Evolutionary conservation across 1,284 basidiomycete species (phyloP).

Genomic region (Cerioporus squamosus): DNA sequence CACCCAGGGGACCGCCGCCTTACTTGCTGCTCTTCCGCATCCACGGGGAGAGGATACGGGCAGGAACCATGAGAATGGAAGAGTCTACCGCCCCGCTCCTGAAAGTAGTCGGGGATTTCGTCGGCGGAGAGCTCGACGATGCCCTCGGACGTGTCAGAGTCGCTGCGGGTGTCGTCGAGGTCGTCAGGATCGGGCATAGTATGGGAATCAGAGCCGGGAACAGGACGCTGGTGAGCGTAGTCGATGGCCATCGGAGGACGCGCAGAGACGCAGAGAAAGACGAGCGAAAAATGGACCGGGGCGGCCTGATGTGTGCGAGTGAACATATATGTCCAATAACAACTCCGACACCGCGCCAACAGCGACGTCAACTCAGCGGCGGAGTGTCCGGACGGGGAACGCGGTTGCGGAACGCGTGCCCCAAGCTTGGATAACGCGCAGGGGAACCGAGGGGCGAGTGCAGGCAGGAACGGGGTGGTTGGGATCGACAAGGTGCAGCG

Average conservation of each 20-base stretch:
- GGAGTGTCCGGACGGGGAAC: slow-evolving; percentile 23
- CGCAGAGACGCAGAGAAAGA: slow-evolving; percentile 18
- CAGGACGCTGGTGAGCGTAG: slow-evolving; percentile 8
- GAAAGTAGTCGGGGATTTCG: slow-evolving; percentile 63
- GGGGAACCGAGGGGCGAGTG: slow-evolving; percentile 6
- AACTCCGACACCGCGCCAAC: slow-evolving; percentile 33
- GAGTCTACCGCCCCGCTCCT: slow-evolving; percentile 56
- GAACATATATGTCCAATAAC: slow-evolving; percentile 23
- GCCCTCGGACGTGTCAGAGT: slow-evolving; percentile 46
- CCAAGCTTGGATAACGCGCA: slow-evolving; percentile 7
- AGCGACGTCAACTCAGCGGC: slow-evolving; percentile 35
- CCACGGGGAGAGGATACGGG: slow-evolving; percentile 71
- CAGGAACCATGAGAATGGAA: slow-evolving; percentile 65
- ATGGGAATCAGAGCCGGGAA: slow-evolving; percentile 10
- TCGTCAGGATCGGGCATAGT: slow-evolving; percentile 14
- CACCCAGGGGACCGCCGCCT: slow-evolving; percentile 21
- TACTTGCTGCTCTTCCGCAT: slow-evolving; percentile 66
- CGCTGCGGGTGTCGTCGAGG: slow-evolving; percentile 32
- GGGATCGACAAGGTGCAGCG: slow-evolving; percentile 15
- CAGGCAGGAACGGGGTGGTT: slow-evolving; percentile 6
- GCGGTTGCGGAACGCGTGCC: slow-evolving; percentile 17
- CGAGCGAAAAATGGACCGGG: slow-evolving; percentile 19
- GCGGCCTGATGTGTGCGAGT: slow-evolving; percentile 22
- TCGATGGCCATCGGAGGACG: slow-evolving; percentile 27
- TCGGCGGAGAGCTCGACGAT: slow-evolving; percentile 45